Evolutionary conservation across 345 rosid genomes (phyloP), one percentile per base, ranked within the genome.

Genomic region (Clausena lansium): DNA sequence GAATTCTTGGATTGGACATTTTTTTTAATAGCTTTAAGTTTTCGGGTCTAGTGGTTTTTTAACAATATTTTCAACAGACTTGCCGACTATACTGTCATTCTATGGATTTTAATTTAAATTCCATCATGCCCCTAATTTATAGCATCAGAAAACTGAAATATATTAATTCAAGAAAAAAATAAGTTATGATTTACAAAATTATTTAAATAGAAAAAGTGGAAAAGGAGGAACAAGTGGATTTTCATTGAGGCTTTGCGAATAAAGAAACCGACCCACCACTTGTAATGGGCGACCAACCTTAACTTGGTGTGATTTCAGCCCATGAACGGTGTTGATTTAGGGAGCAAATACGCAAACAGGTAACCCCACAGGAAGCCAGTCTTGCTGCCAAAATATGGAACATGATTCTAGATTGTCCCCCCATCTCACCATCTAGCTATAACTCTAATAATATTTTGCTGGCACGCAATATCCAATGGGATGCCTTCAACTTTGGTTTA

Each of bases 351-450:
- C 22, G 55, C 22, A 50, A 19, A 36, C 15, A 50, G 38, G 22
- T 14, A 65, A 60, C 72, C 77, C 76, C 70, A 25, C 30, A 22
- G 20, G 25, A 74, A 59, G 70, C 71, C 10, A 60, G 39, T 39
- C 57, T 60, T 52, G 82, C 33, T 73, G 32, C 4, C 57, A 63
- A 74, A 60, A 36, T 9, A 47, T 36, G 71, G 81, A 75, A 55
- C 19, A 58, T 14, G 28, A 47, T 57, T 33, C 27, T 30, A 19
- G 25, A 13, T n/a, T 67, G 71, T 71, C 68, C 50, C 59, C 75
- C 30, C 39, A 20, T 63, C 81, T 66, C 74, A 22, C 61, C 59
- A 66, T 35, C 28, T 45, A 15, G 24, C 24, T 14, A 13, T 36
- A 7, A 76, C 20, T 33, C 45, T 8, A 11, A 2, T 61, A 35